These are phyloP conservation scores for Prunus davidiana DNA, from an alignment of 306 rosid species.

Conservation along the genomic window DNA sequence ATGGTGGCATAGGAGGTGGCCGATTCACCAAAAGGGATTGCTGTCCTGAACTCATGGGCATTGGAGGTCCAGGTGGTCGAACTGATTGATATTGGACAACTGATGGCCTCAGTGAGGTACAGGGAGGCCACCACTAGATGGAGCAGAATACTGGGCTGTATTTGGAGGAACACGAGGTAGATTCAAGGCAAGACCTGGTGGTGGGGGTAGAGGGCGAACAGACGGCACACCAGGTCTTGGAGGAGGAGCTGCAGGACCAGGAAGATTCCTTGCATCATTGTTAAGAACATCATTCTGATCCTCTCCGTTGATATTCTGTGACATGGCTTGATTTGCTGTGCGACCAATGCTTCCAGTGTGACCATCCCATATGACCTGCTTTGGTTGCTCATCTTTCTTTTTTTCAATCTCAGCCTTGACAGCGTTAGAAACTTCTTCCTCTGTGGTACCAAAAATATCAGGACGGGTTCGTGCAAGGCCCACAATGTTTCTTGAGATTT, in stretches of 20 bases:
- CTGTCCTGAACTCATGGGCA: conserved; percentile 63
- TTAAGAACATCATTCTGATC: conserved; percentile 57
- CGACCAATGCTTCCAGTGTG: conserved; percentile 97
- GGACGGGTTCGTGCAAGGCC: conserved; percentile 96
- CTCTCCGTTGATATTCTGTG: conserved; percentile 67
- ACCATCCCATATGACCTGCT: conserved; percentile 99
- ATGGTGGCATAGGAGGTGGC: conserved; percentile 60
- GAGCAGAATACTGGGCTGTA: conserved; percentile 58
- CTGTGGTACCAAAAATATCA: conserved; percentile 95
- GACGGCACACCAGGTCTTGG: conserved; percentile 82
- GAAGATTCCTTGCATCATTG: conserved; percentile 59
- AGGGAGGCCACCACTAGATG: conserved; percentile 49
- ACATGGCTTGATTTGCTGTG: conserved; percentile 91
- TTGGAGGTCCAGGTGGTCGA: conserved; percentile 64
- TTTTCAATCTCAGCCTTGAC: conserved; percentile 98
- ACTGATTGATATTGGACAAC: conserved; percentile 51
- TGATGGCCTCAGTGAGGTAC: conserved; percentile 63
- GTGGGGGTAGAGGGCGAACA: conserved; percentile 90
- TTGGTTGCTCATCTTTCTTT: conserved; percentile 92
- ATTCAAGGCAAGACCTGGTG: conserved; percentile 86
- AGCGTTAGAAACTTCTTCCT: conserved; percentile 96
- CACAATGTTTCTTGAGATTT: conserved; percentile 78
- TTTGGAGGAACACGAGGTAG: conserved; percentile 70
- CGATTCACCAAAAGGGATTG: conserved; percentile 53
- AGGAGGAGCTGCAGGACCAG: conserved; percentile 93